These are phyloP conservation scores for Conticribra guillardii DNA, from an alignment of 108 stramenopile genomes.

Conservation along the genomic window DNA sequence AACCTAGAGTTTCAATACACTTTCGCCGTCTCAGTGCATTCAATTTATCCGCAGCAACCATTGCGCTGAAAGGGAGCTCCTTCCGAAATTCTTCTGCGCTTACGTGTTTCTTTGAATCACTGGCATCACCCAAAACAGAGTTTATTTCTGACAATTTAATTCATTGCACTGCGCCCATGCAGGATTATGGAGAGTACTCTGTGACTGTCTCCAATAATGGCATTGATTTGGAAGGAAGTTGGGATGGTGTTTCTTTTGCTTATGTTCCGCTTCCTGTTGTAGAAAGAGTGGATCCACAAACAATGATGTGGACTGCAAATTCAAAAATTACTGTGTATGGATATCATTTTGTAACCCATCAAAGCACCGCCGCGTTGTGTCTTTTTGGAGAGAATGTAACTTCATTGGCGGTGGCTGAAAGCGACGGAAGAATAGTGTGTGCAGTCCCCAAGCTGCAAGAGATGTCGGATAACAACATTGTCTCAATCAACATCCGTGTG, in stretches of 20 bases:
- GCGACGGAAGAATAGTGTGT: neutral
- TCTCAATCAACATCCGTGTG: constrained; percentile 3
- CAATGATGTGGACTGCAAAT: neutral
- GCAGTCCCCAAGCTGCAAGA: neutral
- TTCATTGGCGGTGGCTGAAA: neutral
- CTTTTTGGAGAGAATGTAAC: constrained; percentile 2
- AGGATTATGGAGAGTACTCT: constrained; percentile 3
- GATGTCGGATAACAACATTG: neutral
- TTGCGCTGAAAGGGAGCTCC: neutral
- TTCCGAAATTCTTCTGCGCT: constrained; percentile 1
- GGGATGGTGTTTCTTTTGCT: neutral
- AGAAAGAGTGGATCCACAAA: neutral
- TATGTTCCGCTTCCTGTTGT: constrained; percentile 10
- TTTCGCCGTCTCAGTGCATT: constrained; percentile 1
- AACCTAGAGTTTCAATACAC: constrained; percentile 14
- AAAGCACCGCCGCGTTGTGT: neutral
- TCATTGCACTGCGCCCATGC: neutral
- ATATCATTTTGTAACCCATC: neutral
- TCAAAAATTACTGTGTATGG: neutral
- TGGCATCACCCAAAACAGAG: neutral
- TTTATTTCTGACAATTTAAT: constrained; percentile 2
- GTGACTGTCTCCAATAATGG: constrained; percentile 16
- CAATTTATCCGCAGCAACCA: neutral
- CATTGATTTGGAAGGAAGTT: constrained; percentile 10
- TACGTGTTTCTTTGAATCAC: constrained; percentile 1